These are phyloP conservation scores for Glebionis coronaria DNA, from an alignment of 129 eudicot genomes.

Conservation along the genomic window DNA sequence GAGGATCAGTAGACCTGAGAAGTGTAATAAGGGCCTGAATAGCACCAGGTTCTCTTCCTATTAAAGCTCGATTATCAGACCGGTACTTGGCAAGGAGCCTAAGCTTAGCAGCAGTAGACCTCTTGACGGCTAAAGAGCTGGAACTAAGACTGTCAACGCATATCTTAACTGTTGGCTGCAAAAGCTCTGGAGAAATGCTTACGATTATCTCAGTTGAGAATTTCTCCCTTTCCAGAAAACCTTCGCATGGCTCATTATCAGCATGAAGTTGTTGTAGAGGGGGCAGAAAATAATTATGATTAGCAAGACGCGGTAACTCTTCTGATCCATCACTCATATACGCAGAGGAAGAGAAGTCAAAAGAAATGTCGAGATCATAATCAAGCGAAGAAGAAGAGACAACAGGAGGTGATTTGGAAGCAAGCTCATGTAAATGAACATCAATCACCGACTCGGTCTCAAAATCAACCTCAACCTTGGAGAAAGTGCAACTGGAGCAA, in stretches of 20 bases:
- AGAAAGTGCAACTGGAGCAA: slow-evolving; percentile 41
- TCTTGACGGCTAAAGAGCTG: slow-evolving; percentile 45
- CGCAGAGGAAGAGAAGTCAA: slow-evolving; percentile 55
- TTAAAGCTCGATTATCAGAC: slow-evolving; percentile 68
- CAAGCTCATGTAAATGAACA: slow-evolving; percentile 58
- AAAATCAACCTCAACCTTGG: slow-evolving; percentile 24
- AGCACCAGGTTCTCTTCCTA: slow-evolving; percentile 67
- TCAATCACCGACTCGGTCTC: slow-evolving; percentile 59
- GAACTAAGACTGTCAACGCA: slow-evolving; percentile 56
- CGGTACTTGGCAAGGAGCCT: slow-evolving; percentile 68
- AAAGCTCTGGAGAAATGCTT: slow-evolving; percentile 74
- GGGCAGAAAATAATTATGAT: no score
- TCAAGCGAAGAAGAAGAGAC: no score
- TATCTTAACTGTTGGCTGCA: slow-evolving; percentile 69
- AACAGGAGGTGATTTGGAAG: slow-evolving; percentile 12
- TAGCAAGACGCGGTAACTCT: slow-evolving; percentile 60
- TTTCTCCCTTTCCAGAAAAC: slow-evolving; percentile 52
- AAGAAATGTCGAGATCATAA: slow-evolving; percentile 7
- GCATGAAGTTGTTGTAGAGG: no score
- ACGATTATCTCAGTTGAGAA: slow-evolving; percentile 74
- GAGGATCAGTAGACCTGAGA: slow-evolving; percentile 57
- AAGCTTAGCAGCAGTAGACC: slow-evolving; percentile 75
- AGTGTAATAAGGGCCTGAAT: slow-evolving; percentile 56
- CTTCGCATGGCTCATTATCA: slow-evolving; percentile 45
- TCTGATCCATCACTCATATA: slow-evolving; percentile 71